Evolutionary conservation across 1,284 basidiomycete genomes (phyloP).

Genomic region (Ustilago vetiveriae): DNA sequence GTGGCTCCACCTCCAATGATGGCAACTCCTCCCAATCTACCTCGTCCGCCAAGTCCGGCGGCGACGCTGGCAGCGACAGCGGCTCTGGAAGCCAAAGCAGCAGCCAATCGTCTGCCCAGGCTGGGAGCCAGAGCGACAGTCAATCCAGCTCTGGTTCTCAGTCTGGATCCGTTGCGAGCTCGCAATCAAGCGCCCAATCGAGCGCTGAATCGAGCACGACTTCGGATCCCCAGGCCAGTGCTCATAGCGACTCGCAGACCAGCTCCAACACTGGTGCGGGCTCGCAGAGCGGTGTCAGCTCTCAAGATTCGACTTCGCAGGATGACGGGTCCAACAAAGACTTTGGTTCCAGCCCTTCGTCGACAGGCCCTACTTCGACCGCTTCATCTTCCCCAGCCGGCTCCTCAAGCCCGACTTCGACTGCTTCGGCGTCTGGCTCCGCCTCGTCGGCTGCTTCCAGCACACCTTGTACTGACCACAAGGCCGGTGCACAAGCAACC

Average conservation of each 20-base stretch:
- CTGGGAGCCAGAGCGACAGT: constrained; percentile 3
- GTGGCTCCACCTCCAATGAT: constrained; percentile 28
- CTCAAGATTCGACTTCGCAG: constrained; percentile 1
- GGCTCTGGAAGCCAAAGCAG: not conserved
- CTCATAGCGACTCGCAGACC: too few relatives aligned
- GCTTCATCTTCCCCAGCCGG: too few relatives aligned
- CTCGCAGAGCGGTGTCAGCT: constrained; percentile 4
- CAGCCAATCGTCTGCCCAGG: constrained; percentile 8
- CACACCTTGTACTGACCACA: constrained; percentile 23
- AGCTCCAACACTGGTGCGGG: constrained; percentile 6
- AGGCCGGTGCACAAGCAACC: constrained; percentile 11
- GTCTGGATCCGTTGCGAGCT: not conserved
- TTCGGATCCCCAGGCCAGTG: constrained; percentile 8
- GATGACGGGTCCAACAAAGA: not conserved
- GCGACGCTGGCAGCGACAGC: constrained; percentile 3
- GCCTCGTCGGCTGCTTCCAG: constrained; percentile 12
- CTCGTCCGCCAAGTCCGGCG: constrained; percentile 6
- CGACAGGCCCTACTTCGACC: constrained; percentile 22
- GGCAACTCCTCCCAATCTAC: constrained; percentile 14
- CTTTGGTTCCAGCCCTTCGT: constrained; percentile 3
- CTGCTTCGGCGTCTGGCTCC: constrained; percentile 16
- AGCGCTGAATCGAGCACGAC: constrained; percentile 5
- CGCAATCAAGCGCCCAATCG: not conserved
- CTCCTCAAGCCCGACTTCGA: constrained; percentile 28
- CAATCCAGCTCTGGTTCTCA: constrained; percentile 4